Evolutionary conservation across 2,329 filamentous ascomycete species (phyloP).

Genomic region (Stagonosporopsis rhizophila): DNA sequence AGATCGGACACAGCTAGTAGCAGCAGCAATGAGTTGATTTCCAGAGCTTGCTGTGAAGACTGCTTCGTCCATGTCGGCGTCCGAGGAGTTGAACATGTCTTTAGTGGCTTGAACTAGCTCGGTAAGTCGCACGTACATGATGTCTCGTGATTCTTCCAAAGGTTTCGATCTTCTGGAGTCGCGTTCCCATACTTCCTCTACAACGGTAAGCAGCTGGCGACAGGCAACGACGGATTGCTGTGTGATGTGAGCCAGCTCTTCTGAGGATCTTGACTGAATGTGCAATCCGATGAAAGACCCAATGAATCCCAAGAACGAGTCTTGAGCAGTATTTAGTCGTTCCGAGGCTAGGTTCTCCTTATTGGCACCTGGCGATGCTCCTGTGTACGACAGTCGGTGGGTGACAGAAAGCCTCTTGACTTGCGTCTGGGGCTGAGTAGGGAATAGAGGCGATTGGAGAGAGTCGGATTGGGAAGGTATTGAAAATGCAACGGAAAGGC

Average conservation of each 20-base stretch:
- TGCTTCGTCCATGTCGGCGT: constrained; percentile 74
- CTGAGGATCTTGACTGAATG: constrained; percentile 87
- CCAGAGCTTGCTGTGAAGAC: constrained; percentile 83
- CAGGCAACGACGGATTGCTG: constrained; percentile 85
- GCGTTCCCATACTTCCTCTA: constrained; percentile 82
- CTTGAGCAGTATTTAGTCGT: constrained; percentile 79
- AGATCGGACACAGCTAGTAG: constrained; percentile 86
- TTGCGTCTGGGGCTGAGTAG: constrained; percentile 37
- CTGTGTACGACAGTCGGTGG: constrained; percentile 80
- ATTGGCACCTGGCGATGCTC: constrained; percentile 67
- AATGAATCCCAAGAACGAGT: constrained; percentile 87
- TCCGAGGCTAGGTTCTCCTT: constrained; percentile 82
- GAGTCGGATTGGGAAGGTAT: constrained; percentile 48
- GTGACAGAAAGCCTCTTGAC: constrained; percentile 62
- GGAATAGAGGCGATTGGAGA: constrained; percentile 39
- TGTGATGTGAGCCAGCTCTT: constrained; percentile 81
- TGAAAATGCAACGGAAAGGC: constrained; percentile 47
- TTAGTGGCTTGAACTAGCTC: constrained; percentile 82
- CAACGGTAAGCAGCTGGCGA: constrained; percentile 76
- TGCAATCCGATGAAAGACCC: constrained; percentile 94
- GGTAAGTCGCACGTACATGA: constrained; percentile 81
- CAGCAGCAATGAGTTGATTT: constrained; percentile 75
- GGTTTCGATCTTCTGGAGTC: constrained; percentile 72
- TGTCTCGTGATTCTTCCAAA: constrained; percentile 72
- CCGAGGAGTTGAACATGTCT: constrained; percentile 74